Evolutionary conservation across 2,329 filamentous ascomycete genomes (phyloP).

Genomic region (Aspergillus sp.): DNA sequence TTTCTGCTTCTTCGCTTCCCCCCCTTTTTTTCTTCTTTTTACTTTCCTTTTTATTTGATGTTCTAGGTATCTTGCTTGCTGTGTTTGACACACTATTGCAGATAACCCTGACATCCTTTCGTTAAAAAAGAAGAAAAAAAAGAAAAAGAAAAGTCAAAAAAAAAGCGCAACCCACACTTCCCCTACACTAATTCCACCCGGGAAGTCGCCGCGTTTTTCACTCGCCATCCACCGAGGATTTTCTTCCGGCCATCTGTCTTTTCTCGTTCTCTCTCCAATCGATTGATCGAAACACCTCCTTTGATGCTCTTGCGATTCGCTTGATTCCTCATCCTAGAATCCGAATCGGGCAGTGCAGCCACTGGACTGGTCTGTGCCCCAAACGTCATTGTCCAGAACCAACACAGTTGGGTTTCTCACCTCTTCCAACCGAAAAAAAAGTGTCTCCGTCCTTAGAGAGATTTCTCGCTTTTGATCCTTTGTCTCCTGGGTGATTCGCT

Average conservation of each 20-base stretch:
- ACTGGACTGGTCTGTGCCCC: slow-evolving; percentile 49
- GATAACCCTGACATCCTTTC: slow-evolving; percentile 41
- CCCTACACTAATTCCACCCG: slow-evolving; percentile 16
- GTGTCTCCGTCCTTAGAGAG: slow-evolving; percentile 24
- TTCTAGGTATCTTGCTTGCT: slow-evolving; percentile 34
- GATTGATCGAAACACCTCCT: slow-evolving; percentile 1
- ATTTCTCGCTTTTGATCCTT: slow-evolving; percentile 22
- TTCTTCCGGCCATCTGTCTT: slow-evolving; percentile 20
- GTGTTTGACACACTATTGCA: slow-evolving; percentile 51
- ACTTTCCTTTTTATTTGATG: slow-evolving; percentile 28
- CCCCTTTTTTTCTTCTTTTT: slow-evolving; percentile 24
- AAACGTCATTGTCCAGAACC: slow-evolving; percentile 34
- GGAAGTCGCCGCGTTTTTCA: slow-evolving; percentile 13
- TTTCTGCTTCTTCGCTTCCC: slow-evolving; percentile 16
- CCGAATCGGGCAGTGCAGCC: slow-evolving; percentile 44
- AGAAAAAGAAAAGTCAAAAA: slow-evolving; percentile 10
- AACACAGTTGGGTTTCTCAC: slow-evolving; percentile 30
- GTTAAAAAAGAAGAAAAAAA: slow-evolving; percentile 23
- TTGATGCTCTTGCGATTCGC: slow-evolving; percentile 30
- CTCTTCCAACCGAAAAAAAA: slow-evolving; percentile 16
- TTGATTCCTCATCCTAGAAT: slow-evolving; percentile 25
- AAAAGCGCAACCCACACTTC: slow-evolving; percentile 23
- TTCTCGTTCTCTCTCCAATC: slow-evolving; percentile 20
- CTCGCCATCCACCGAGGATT: slow-evolving; percentile 17
- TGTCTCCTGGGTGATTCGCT: slow-evolving; percentile 8